A percentile compares a stretch with the other conserved stretches of the same genome.
These are phyloP conservation scores for Beauveria asiatica DNA, from an alignment of 2,329 filamentous ascomycete genomes.

Conservation along the genomic window DNA sequence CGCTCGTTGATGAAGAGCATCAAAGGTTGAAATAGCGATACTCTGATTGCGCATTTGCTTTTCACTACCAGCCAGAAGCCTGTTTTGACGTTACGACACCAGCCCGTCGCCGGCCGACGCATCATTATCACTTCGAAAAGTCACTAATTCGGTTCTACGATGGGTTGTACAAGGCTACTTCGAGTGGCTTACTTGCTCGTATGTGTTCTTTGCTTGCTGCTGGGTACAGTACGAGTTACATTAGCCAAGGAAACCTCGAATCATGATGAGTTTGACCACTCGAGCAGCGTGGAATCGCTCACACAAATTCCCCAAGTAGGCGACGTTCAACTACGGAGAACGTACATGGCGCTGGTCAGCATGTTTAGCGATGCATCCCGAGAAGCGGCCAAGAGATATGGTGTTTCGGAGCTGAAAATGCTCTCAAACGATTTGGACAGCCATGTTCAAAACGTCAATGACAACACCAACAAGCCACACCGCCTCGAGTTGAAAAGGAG, in stretches of 20 bases:
- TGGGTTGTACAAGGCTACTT: neutral
- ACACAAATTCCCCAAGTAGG: neutral
- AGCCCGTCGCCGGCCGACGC: neutral
- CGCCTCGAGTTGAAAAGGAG: constrained; percentile 7
- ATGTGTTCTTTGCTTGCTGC: neutral
- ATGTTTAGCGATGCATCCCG: constrained; percentile 14
- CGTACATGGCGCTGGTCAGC: constrained; percentile 14
- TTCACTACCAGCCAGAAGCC: neutral
- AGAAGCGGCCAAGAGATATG: constrained; percentile 8
- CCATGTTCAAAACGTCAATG: constrained; percentile 11
- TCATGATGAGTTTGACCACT: neutral
- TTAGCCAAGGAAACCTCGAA: neutral
- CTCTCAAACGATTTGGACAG: constrained; percentile 12
- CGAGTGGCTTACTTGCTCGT: neutral
- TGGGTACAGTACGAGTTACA: neutral
- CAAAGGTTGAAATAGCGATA: neutral
- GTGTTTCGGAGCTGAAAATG: constrained; percentile 9
- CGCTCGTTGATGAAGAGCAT: neutral
- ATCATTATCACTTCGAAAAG: neutral
- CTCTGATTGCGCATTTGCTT: neutral
- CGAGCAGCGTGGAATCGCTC: neutral
- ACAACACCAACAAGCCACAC: constrained; percentile 9
- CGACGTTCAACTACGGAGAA: constrained; percentile 11
- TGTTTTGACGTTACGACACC: neutral
- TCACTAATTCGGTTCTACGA: neutral